Evolutionary conservation across 2,329 filamentous ascomycete species (phyloP).

Genomic region (Aspergillus carbonarius): DNA sequence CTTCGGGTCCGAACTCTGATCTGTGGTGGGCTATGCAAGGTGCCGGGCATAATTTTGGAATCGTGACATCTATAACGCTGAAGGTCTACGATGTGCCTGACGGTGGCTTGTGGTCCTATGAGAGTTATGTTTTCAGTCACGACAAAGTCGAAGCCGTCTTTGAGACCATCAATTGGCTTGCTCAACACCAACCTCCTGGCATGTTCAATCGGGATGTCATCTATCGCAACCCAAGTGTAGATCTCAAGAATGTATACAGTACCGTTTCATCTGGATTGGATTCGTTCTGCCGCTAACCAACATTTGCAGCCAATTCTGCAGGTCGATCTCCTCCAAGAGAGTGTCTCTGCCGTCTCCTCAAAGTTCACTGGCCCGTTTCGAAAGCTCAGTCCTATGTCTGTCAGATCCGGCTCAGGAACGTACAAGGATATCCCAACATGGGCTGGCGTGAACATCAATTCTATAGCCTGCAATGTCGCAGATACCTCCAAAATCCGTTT

Average conservation of each 20-base stretch:
- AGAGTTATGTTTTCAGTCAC: slow-evolving; percentile 7
- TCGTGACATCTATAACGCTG: slow-evolving; percentile 49
- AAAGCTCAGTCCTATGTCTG: slow-evolving; percentile 36
- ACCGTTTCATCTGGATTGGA: too few relatives aligned
- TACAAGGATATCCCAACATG: slow-evolving; percentile 45
- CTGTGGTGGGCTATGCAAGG: slow-evolving; percentile 57
- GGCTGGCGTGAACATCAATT: slow-evolving; percentile 38
- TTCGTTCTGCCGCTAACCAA: not conserved
- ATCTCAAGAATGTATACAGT: slow-evolving; percentile 10
- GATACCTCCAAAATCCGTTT: slow-evolving; percentile 40
- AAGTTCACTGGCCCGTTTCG: slow-evolving; percentile 26
- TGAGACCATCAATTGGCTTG: slow-evolving; percentile 10
- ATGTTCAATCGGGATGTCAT: slow-evolving; percentile 11
- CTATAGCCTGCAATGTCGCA: slow-evolving; percentile 38
- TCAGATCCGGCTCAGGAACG: slow-evolving; percentile 31
- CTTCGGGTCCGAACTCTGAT: slow-evolving; percentile 28
- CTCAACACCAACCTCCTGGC: slow-evolving; percentile 9
- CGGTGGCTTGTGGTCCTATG: slow-evolving; percentile 9
- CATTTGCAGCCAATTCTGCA: slow-evolving; percentile 9
- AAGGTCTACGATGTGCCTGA: slow-evolving; percentile 45
- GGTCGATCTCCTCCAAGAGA: slow-evolving; percentile 9
- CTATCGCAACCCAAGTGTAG: not conserved
- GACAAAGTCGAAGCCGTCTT: slow-evolving; percentile 10
- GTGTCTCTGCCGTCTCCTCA: not conserved
- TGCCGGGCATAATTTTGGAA: slow-evolving; percentile 58